A percentile compares a stretch with the other conserved stretches of the same genome.
Evolutionary conservation across 2,329 filamentous ascomycete species (phyloP).

Genomic region (Raffaelea ambrosiae): DNA sequence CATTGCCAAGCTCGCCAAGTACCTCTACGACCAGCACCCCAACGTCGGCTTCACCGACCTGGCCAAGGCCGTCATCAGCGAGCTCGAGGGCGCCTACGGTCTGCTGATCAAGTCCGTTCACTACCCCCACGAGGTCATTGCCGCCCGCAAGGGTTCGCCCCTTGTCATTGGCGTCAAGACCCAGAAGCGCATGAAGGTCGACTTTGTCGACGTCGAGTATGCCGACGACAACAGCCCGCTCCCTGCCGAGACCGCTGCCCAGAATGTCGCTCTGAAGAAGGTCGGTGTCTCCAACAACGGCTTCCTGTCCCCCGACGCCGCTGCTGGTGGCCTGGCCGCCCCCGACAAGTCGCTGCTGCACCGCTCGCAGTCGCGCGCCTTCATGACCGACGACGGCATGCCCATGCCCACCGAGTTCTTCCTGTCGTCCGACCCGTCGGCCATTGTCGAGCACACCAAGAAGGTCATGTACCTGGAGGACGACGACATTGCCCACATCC

Average conservation of each 20-base stretch:
- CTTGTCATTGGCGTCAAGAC: constrained; percentile 96
- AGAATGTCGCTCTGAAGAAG: constrained; percentile 97
- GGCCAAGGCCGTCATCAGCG: constrained; percentile 95
- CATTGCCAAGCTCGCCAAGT: constrained; percentile 98
- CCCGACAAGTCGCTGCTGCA: constrained; percentile 97
- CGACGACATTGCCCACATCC: constrained; percentile 98
- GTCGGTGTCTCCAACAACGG: constrained; percentile 65
- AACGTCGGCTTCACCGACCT: constrained; percentile 93
- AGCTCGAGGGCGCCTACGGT: constrained; percentile 96
- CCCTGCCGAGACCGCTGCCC: constrained; percentile 86
- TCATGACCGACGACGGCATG: constrained; percentile 96
- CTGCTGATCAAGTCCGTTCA: constrained; percentile 96
- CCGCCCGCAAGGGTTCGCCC: constrained; percentile 95
- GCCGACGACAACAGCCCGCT: constrained; percentile 76
- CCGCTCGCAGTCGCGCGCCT: constrained; percentile 95
- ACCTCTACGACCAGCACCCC: constrained; percentile 91
- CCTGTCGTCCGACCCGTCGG: constrained; percentile 95
- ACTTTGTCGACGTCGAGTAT: constrained; percentile 99
- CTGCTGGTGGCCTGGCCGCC: constrained; percentile 55
- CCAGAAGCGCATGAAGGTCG: constrained; percentile 98
- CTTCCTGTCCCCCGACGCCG: constrained; percentile 49
- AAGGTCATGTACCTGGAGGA: constrained; percentile 99
- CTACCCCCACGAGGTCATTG: constrained; percentile 96
- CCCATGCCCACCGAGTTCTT: constrained; percentile 99
- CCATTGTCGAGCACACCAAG: constrained; percentile 99